Conservation (phyloP, 331 rosid genomes). For the Telfairia occidentalis region DNA sequence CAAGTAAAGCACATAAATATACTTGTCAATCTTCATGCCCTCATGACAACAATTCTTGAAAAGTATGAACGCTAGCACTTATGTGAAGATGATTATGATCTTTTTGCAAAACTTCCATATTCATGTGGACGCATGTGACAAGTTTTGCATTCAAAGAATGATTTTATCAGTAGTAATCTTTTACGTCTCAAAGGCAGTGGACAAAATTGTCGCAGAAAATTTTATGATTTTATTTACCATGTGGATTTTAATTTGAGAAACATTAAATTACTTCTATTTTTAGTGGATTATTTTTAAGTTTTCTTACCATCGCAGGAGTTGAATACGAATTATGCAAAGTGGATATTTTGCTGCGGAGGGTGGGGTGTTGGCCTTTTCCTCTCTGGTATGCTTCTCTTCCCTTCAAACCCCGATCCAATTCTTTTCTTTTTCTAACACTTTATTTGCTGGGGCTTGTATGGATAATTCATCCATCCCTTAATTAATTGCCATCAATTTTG, state of each 20-base stretch:
- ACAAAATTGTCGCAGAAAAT: background rate
- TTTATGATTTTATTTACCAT: background rate
- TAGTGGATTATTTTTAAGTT: background rate
- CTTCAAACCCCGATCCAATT: background rate
- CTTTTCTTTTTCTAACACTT: background rate
- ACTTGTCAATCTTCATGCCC: background rate
- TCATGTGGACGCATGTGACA: background rate
- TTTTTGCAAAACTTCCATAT: background rate
- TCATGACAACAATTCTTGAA: background rate
- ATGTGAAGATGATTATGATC: background rate
- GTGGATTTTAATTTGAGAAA: background rate
- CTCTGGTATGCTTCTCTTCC: constrained; percentile 11
- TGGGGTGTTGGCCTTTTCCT: background rate
- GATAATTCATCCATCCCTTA: background rate
- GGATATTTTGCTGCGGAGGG: background rate
- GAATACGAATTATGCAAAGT: background rate
- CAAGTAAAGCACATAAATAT: background rate
- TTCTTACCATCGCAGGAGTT: constrained; percentile 11
- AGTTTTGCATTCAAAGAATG: background rate
- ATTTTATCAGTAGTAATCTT: background rate
- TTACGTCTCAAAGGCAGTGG: background rate
- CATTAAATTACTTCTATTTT: background rate
- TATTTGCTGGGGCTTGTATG: background rate
- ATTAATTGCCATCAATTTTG: background rate
- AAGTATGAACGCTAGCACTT: background rate